phyloP scores from a whole-genome alignment of 1,284 basidiomycete species.

The Microbotryum scabiosae region DNA sequence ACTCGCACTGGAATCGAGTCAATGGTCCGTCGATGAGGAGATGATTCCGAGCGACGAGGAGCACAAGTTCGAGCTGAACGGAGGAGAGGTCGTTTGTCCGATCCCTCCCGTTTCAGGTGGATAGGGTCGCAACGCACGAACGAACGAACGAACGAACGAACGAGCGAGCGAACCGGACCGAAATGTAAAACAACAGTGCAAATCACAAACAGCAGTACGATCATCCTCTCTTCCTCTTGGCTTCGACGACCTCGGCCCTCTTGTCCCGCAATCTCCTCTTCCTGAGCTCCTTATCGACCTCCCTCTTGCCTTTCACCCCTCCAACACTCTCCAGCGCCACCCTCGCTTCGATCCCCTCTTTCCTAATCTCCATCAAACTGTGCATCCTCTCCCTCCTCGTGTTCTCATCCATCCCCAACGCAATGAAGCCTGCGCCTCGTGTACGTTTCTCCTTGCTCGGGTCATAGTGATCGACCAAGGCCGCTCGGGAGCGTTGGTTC shows the following conservation, averaged over 20 bases:
- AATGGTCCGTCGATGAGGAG: slow-evolving; percentile 69
- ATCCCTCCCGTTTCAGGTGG: slow-evolving; percentile 77
- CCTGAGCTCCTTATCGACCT: slow-evolving; percentile 66
- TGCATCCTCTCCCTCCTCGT: slow-evolving; percentile 68
- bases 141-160: too few species aligned
- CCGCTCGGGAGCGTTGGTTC: slow-evolving; percentile 37
- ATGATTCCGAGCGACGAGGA: slow-evolving; percentile 54
- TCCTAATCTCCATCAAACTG: slow-evolving; percentile 55
- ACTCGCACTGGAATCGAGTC: slow-evolving; percentile 51
- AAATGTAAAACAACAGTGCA: slow-evolving; percentile 3
- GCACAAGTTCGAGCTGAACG: slow-evolving; percentile 46
- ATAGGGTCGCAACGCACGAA: slow-evolving; percentile 33
- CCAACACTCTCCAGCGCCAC: slow-evolving; percentile 55
- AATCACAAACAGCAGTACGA: too few species aligned
- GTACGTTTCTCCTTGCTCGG: slow-evolving; percentile 68
- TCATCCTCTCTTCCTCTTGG: slow-evolving; percentile 22
- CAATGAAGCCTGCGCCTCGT: slow-evolving; percentile 82
- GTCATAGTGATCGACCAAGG: slow-evolving; percentile 72
- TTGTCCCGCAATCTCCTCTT: slow-evolving; percentile 68
- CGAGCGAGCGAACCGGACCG: too few species aligned
- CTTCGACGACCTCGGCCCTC: slow-evolving; percentile 55
- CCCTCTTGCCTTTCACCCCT: slow-evolving; percentile 60
- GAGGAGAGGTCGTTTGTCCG: slow-evolving; percentile 67
- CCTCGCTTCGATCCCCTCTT: slow-evolving; percentile 55
- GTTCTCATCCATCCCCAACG: slow-evolving; percentile 74